Percentiles rank a stretch among this genome's conserved stretches.
phyloP scores from a whole-genome alignment of 2,329 filamentous ascomycete species.

The Claviceps capensis region DNA sequence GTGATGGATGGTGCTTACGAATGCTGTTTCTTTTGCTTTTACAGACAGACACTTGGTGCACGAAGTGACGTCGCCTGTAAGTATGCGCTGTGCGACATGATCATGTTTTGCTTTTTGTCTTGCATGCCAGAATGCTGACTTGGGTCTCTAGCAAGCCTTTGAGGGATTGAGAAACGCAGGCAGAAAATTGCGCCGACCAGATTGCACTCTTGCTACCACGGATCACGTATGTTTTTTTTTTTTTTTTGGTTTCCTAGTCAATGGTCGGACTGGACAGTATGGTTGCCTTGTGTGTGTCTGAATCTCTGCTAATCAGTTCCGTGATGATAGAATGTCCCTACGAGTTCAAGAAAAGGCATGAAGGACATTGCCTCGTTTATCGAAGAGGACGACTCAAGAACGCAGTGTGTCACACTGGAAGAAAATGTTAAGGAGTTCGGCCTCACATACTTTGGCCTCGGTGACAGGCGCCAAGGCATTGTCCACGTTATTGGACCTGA shows the following conservation, averaged over 20 bases:
- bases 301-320: conserved; percentile 6
- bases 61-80: conserved; percentile 91
- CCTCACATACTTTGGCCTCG: conserved; percentile 92
- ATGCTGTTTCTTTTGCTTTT: conserved; percentile 4
- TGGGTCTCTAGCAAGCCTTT: conserved; percentile 65
- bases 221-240: conserved; percentile 61
- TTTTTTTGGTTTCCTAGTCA: background rate
- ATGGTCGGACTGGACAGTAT: too few species aligned
- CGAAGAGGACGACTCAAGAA: conserved; percentile 81
- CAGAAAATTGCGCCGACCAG: conserved; percentile 77
- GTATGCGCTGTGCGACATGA: conserved; percentile 13
- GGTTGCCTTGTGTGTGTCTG: too few species aligned
- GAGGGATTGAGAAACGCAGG: conserved; percentile 85
- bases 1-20: background rate
- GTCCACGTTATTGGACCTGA: conserved; percentile 97
- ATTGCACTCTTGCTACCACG: conserved; percentile 92
- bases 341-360: conserved; percentile 76
- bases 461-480: conserved; percentile 93
- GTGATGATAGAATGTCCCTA: conserved; percentile 69
- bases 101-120: too few species aligned
- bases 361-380: conserved; percentile 92
- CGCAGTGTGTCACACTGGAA: conserved; percentile 91
- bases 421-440: conserved; percentile 95
- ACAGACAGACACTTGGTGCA: conserved; percentile 89
- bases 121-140: background rate